Evolutionary conservation across 2,329 filamentous ascomycete species (phyloP), one percentile per base, ranked within the genome.

Genomic region (Aspergillus unguis): DNA sequence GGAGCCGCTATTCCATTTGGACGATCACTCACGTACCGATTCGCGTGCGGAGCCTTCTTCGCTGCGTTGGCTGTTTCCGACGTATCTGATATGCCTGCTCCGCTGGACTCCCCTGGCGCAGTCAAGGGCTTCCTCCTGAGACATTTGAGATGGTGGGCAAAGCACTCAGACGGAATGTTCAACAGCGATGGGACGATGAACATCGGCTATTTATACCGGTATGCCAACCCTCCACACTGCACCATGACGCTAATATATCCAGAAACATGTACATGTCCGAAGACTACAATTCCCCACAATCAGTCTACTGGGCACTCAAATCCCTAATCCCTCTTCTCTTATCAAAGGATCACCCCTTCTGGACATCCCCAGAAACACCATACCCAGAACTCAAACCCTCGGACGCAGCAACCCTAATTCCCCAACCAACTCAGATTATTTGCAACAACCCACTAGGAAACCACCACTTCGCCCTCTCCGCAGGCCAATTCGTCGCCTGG

Each of bases 391-490:
- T 11, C 8, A 25, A 10, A 5, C 3, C 11, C 3, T 17, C 23
- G 4, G 41, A 29, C 1, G 25, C 6, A 5, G 32, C 1, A 29
- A 44, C 10, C 6, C 27, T 57, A 1, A 37, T 57, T 4, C 11
- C 31, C 3, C 43, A 51, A 6, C 45, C 55, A 1, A 52, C 37
- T 23, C 58, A 58, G 4, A 52, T 55, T 44, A 33, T 62, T 44
- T 52, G 46, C 48, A 52, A 56, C 49, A 51, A 54, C 33, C 51
- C 35, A 8, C 4, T 11, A 1, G 45, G 46, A 3, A 42, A 51
- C 6, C 61, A 63, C 38, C 53, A 55, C 45, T 56, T 63, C 38
- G 40, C 61, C n/a, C 57, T 63, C 9, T 52, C 44, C 3, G 52
- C 58, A 1, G 60, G 53, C 3, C 61, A 58, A 46, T 59, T 54